A percentile compares a stretch with the other conserved stretches of the same genome.
phyloP scores from a whole-genome alignment of 352 stramenopile genomes.

The Pythium oligandrum region DNA sequence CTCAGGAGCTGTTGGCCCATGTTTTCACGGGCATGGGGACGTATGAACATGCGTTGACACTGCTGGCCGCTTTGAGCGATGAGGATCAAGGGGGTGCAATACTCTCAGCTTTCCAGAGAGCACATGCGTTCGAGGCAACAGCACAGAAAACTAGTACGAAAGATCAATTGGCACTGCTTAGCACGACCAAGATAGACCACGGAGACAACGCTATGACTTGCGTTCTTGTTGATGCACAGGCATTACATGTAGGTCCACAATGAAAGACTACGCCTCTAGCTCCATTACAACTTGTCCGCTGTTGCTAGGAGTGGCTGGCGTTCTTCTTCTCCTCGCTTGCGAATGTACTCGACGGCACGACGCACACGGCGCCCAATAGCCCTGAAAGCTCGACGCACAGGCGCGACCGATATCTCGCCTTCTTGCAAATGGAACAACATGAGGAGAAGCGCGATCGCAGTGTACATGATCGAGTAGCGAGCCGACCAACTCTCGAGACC shows the following conservation, averaged over 20 bases:
- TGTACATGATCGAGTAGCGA: constrained; percentile 16
- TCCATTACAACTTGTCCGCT: no score
- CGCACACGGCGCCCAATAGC: no score
- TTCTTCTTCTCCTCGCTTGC: background rate
- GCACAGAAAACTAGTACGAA: no score
- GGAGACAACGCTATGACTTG: no score
- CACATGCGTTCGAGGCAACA: no score
- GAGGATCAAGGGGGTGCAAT: background rate
- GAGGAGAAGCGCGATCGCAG: constrained; percentile 14
- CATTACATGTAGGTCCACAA: constrained; percentile 1
- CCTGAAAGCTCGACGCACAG: background rate
- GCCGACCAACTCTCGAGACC: constrained; percentile 16
- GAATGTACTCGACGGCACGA: no score
- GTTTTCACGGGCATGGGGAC: constrained; percentile 21
- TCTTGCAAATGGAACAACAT: constrained; percentile 27
- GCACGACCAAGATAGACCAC: no score
- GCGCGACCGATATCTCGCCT: constrained; percentile 15
- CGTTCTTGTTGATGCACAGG: background rate
- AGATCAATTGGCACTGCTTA: no score
- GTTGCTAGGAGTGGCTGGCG: constrained; percentile 3
- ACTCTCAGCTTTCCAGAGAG: background rate
- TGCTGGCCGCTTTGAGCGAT: constrained; percentile 3
- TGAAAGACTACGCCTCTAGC: background rate
- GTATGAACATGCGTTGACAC: constrained; percentile 21
- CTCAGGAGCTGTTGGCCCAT: constrained; percentile 45